Percentiles rank a stretch among this genome's conserved stretches.
Conservation (phyloP, 305 asterid genomes). For the Fraxinus xanthoxyloides region DNA sequence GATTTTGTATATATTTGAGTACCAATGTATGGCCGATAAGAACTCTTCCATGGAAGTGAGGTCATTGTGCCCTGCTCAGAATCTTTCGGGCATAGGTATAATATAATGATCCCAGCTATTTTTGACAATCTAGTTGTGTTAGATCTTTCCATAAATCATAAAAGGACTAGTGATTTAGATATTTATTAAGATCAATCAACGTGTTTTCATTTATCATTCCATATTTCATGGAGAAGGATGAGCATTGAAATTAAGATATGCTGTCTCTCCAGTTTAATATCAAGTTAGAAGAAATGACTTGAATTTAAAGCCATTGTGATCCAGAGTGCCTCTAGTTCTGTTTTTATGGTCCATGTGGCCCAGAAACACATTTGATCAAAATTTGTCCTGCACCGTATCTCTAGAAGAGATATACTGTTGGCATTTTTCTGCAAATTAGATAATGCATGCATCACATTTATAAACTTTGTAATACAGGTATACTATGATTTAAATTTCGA, state of each 20-base stretch:
- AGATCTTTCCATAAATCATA: background rate
- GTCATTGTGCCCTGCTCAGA: background rate
- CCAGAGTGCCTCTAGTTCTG: background rate
- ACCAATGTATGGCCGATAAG: background rate
- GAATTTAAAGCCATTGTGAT: background rate
- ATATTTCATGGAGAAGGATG: background rate
- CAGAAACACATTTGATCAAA: background rate
- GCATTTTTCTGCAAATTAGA: background rate
- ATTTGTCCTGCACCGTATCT: background rate
- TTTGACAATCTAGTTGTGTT: background rate
- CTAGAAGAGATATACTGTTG: background rate
- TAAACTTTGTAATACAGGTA: background rate
- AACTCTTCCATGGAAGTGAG: background rate
- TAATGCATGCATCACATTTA: background rate
- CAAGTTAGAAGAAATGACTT: background rate
- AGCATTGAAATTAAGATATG: background rate
- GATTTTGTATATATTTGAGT: background rate
- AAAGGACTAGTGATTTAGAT: no score
- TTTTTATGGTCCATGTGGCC: slow-evolving; percentile 9
- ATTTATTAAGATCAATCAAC: background rate
- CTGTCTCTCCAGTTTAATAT: background rate
- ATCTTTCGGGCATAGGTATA: background rate
- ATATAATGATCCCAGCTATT: background rate
- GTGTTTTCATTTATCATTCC: background rate
- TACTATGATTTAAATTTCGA: background rate